These are phyloP conservation scores for Aureobasidium sp. DNA, from an alignment of 2,329 filamentous ascomycete genomes.

Conservation along the genomic window DNA sequence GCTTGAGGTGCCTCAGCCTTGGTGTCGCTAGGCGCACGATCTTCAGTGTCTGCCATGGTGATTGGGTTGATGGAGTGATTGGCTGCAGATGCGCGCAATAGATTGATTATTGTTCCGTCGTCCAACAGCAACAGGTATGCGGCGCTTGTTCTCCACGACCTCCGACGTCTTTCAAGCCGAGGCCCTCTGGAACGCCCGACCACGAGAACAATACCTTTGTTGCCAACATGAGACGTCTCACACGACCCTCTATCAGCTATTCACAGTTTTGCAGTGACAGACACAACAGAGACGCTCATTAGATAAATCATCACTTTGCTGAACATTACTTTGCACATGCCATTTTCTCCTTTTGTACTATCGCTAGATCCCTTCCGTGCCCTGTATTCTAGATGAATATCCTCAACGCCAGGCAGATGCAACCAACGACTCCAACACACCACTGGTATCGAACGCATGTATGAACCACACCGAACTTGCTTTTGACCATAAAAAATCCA, in stretches of 20 bases:
- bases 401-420: slow-evolving; percentile 6
- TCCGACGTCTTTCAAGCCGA: background rate
- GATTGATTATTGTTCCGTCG: background rate
- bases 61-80: slow-evolving; percentile 5
- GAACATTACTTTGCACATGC: background rate
- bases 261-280: background rate
- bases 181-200: background rate
- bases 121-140: background rate
- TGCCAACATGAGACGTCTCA: background rate
- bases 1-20: slow-evolving; percentile 2
- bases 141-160: background rate
- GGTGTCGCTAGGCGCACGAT: background rate
- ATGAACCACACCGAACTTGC: background rate
- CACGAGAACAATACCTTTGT: background rate
- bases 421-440: background rate
- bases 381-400: background rate
- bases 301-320: background rate
- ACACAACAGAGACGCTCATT: background rate
- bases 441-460: background rate
- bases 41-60: slow-evolving; percentile 13
- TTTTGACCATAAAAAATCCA: background rate
- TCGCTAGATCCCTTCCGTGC: background rate
- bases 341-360: background rate
- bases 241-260: background rate
- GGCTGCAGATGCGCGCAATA: slow-evolving; percentile 9